Evolutionary conservation across 208 protist species (phyloP).

Genomic region (Crithidia fasciculata): DNA sequence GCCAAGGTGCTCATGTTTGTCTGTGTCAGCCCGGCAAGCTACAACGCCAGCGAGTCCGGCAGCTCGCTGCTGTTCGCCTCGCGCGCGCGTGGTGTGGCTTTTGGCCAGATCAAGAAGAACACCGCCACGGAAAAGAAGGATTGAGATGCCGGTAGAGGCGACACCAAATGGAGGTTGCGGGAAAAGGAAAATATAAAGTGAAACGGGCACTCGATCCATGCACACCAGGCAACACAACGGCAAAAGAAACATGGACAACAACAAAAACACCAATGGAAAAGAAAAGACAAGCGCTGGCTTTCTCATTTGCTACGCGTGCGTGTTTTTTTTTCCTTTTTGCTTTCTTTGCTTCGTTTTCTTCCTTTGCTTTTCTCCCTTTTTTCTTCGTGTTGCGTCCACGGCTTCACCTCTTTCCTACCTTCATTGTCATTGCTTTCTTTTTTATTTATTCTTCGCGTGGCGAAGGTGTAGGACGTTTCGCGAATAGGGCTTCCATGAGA

Average conservation of each 20-base stretch:
- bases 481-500: too few species aligned
- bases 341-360: neutral
- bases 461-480: too few species aligned
- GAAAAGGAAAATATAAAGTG: too few species aligned
- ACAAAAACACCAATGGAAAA: too few species aligned
- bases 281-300: too few species aligned
- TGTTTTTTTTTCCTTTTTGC: slow-evolving; percentile 3
- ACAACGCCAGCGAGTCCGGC: slow-evolving; percentile 90
- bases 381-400: neutral
- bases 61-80: slow-evolving; percentile 92
- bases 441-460: too few species aligned
- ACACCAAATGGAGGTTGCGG: neutral
- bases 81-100: slow-evolving; percentile 85
- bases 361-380: neutral
- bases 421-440: slow-evolving; percentile 4
- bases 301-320: neutral
- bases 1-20: slow-evolving; percentile 96
- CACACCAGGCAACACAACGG: too few species aligned
- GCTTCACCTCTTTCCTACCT: neutral
- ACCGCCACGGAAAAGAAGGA: slow-evolving; percentile 48
- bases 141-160: neutral
- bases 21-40: slow-evolving; percentile 93
- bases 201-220: too few species aligned
- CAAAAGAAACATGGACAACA: too few species aligned
- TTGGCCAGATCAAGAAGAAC: slow-evolving; percentile 93